Evolutionary conservation across 352 stramenopile genomes (phyloP).

Genomic region (Phytophthora brassicae): DNA sequence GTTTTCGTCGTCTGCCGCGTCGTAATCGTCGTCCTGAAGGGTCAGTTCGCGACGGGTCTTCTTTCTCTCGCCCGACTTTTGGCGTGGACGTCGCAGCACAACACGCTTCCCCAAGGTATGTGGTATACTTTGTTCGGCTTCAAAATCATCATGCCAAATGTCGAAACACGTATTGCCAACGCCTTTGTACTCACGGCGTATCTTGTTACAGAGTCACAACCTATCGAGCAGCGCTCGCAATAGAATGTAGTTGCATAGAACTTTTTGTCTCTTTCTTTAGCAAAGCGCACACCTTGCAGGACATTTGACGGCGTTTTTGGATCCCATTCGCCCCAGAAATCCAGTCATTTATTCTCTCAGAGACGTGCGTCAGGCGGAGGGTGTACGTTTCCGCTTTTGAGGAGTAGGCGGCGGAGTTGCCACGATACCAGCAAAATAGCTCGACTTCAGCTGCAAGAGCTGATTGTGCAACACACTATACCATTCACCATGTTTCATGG

Average conservation of each 20-base stretch:
- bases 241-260: too few species aligned
- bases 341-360: too few species aligned
- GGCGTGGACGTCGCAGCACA: neutral
- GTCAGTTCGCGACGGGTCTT: neutral
- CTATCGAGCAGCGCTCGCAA: too few species aligned
- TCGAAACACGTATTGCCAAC: neutral
- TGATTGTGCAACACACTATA: neutral
- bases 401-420: too few species aligned
- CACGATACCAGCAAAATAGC: too few species aligned
- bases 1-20: neutral
- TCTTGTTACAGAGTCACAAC: neutral
- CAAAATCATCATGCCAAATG: neutral
- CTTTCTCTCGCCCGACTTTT: neutral
- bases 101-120: neutral
- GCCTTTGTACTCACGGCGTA: neutral
- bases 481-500: neutral
- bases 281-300: too few species aligned
- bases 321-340: too few species aligned
- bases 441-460: neutral
- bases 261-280: too few species aligned
- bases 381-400: too few species aligned
- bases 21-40: neutral
- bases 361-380: too few species aligned
- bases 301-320: too few species aligned
- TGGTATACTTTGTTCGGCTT: neutral